Percentiles rank a stretch among this genome's conserved stretches.
phyloP scores from a whole-genome alignment of 176 grass and related monocot genomes.

The Raddia guianensis region DNA sequence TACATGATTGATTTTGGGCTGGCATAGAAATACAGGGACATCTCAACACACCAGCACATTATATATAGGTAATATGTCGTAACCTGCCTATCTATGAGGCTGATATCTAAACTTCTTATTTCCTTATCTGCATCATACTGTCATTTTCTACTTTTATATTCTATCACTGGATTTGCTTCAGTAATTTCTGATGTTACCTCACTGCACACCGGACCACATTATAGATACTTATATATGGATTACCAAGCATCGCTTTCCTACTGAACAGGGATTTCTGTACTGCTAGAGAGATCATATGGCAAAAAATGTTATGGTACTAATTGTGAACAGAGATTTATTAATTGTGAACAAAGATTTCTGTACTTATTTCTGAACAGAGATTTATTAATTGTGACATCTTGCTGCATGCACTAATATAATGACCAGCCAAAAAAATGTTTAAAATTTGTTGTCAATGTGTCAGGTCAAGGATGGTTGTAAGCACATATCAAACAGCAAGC shows the following conservation, averaged over 20 bases:
- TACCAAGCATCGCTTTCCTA: slow-evolving; percentile 2
- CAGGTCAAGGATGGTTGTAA: too few species aligned
- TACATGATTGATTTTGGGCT: slow-evolving; percentile 96
- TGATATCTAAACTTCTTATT: slow-evolving; percentile 19
- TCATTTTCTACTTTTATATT: slow-evolving; percentile 20
- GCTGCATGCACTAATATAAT: too few species aligned
- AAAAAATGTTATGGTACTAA: background rate
- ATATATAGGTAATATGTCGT: slow-evolving; percentile 68
- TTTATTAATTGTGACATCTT: too few species aligned
- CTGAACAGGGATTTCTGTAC: slow-evolving; percentile 13
- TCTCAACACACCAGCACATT: slow-evolving; percentile 76
- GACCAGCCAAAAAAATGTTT: too few species aligned
- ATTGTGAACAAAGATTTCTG: too few species aligned
- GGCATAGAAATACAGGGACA: slow-evolving; percentile 87
- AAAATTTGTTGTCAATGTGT: too few species aligned
- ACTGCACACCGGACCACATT: background rate
- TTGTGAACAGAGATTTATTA: too few species aligned
- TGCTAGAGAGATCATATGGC: slow-evolving; percentile 13
- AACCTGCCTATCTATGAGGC: slow-evolving; percentile 10
- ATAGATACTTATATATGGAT: background rate
- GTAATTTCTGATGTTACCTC: slow-evolving; percentile 7
- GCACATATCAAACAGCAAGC: too few species aligned
- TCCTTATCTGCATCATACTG: background rate
- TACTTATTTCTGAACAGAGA: too few species aligned
- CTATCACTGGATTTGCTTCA: background rate